phyloP scores from a whole-genome alignment of 805 yeast species.

The Maudiozyma barnettii region DNA sequence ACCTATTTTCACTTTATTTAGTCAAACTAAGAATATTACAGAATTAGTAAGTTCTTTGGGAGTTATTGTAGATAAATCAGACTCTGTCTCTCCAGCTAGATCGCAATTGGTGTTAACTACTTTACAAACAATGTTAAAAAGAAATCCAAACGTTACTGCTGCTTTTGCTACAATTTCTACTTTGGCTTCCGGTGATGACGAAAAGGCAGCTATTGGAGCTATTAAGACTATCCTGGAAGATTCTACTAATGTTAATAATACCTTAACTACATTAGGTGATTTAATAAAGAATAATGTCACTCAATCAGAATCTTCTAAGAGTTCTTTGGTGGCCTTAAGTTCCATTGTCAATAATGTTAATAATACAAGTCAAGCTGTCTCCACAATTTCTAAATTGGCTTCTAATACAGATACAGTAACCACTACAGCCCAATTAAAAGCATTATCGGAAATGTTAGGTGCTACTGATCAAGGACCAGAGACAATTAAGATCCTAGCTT shows the following conservation, averaged over 20 bases:
- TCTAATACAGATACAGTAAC: constrained; percentile 12
- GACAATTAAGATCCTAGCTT: constrained; percentile 10
- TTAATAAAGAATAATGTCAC: constrained; percentile 17
- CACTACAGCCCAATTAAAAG: constrained; percentile 17
- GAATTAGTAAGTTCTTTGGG: constrained; percentile 14
- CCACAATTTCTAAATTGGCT: constrained; percentile 15
- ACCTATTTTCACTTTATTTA: constrained; percentile 22
- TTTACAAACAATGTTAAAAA: constrained; percentile 6
- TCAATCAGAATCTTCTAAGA: constrained; percentile 13
- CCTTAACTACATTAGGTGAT: constrained; percentile 11
- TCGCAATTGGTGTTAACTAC: constrained; percentile 12
- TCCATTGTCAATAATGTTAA: constrained; percentile 11
- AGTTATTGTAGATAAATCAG: constrained; percentile 11
- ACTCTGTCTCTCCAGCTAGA: constrained; percentile 8
- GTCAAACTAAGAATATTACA: constrained; percentile 15
- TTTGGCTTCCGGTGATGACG: constrained; percentile 9
- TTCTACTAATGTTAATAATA: constrained; percentile 13
- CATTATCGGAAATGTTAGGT: constrained; percentile 16
- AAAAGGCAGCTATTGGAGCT: constrained; percentile 15
- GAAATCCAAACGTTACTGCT: constrained; percentile 2
- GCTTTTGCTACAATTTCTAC: constrained; percentile 10
- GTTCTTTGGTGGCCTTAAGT: constrained; percentile 15
- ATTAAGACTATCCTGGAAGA: constrained; percentile 10
- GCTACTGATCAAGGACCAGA: constrained; percentile 15
- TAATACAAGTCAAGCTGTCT: constrained; percentile 13